phyloP scores from a whole-genome alignment of 495 filamentous ascomycete species.

The Aspergillus cristatus region DNA sequence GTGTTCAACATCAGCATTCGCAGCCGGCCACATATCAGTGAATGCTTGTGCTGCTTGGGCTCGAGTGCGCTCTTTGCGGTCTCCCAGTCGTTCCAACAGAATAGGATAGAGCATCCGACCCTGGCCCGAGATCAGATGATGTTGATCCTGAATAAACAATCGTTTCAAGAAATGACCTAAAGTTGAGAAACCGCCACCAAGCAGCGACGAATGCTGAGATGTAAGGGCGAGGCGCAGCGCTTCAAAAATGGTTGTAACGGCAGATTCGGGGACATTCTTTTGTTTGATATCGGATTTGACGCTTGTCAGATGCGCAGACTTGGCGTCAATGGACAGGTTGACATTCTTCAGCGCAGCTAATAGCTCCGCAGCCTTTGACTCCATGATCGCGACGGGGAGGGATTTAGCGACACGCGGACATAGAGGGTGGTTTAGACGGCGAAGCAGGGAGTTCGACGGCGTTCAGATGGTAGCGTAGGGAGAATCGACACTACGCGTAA shows the following conservation, averaged over 20 bases:
- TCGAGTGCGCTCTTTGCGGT: constrained; percentile 75
- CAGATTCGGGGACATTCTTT: constrained; percentile 68
- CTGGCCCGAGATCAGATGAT: constrained; percentile 54
- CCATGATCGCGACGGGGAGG: constrained; percentile 22
- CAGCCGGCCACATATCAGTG: constrained; percentile 56
- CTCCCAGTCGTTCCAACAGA: constrained; percentile 77
- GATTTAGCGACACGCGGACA: constrained; percentile 10
- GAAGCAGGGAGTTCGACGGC: constrained; percentile 4
- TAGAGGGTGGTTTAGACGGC: constrained; percentile 6
- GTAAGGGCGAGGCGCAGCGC: constrained; percentile 56
- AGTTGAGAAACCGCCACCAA: constrained; percentile 71
- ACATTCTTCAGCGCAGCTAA: constrained; percentile 54
- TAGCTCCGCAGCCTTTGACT: constrained; percentile 46
- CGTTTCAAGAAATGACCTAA: constrained; percentile 79
- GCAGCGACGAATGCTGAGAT: constrained; percentile 60
- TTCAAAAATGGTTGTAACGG: constrained; percentile 64
- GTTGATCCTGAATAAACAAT: constrained; percentile 70
- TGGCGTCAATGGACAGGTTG: constrained; percentile 59
- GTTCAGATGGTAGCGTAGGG: not conserved
- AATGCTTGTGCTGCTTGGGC: constrained; percentile 61
- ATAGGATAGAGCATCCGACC: constrained; percentile 56
- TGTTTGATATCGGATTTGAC: constrained; percentile 86
- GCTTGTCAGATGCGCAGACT: constrained; percentile 58
- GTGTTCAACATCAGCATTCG: constrained; percentile 64
- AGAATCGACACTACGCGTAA: no score